Base-by-base conservation (phyloP, 1,284 basidiomycete genomes). In the Boletus mariae region DNA sequence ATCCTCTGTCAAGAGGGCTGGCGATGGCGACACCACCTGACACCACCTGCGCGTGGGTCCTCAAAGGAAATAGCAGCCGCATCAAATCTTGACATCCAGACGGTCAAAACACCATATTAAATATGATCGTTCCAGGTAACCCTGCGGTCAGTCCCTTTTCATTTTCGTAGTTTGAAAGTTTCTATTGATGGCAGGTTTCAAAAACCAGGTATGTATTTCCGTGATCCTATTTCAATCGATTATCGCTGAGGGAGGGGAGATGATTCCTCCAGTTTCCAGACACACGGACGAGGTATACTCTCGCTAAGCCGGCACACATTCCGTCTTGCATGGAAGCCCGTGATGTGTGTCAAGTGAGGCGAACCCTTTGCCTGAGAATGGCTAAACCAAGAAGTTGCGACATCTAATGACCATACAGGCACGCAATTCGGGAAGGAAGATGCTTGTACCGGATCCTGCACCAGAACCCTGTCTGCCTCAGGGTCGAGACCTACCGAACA, bases 381-480 rank as follows among this genome's bases (percentile, higher is more conserved):
- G 34, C 17, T 31, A 38, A 40, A 40, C 47, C 40, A 35, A 43
- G 54, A 40, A 53, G 31, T 40, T 17, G 28, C 28, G 15, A 17
- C 7, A 8, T 38, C 37, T 17, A 41, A 41, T 23, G 10, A 13
- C 40, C 20, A 11, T 41, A 53, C n/a, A 42, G 31, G 52, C 50
- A 55, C 43, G 46, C 47, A 23, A 37, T 37, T 43, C 50, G 20
- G 48, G 52, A 60, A 54, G 46, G 11, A 29, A 52, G 51, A 17
- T 34, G 26, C 47, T 53, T 26, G 38, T 64, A 38, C 51, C 55
- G 54, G 60, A 65, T 62, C 57, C 63, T 65, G 55, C 52, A 61
- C 57, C 53, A 55, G 59, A 62, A 58, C 49, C 45, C 20, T 55
- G 43, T 45, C 51, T 51, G 47, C 38, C 45, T 55, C 42, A 53